Conservation (phyloP, 352 stramenopile genomes). For the Phytophthora niederhauseri region DNA sequence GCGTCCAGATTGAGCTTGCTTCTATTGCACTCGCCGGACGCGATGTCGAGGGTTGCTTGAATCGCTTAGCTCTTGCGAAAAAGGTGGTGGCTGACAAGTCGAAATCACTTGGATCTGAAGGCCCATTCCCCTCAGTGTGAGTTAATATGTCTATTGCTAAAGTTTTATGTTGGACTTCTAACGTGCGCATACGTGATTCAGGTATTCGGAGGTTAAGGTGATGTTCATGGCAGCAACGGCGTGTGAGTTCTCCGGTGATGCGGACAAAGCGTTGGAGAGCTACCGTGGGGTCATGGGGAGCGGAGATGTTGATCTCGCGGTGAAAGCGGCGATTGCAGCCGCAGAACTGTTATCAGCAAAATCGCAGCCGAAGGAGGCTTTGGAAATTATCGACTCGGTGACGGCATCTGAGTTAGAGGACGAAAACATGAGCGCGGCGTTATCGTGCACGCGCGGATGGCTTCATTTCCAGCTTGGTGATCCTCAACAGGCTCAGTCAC, state of each 20-base stretch:
- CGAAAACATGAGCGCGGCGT: constrained; percentile 22
- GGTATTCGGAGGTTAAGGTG: constrained; percentile 60
- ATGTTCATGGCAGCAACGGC: constrained; percentile 66
- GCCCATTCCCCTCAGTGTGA: constrained; percentile 49
- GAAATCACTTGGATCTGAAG: constrained; percentile 38
- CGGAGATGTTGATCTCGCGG: constrained; percentile 24
- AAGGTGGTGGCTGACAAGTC: constrained; percentile 55
- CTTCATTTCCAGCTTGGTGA: constrained; percentile 50
- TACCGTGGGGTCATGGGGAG: constrained; percentile 45
- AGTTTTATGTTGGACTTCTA: constrained; percentile 4
- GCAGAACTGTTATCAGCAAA: constrained; percentile 55
- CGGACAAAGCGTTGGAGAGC: constrained; percentile 47
- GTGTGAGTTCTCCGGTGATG: constrained; percentile 51
- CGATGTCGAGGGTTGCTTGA: constrained; percentile 69
- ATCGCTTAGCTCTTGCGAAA: constrained; percentile 50
- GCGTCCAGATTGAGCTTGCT: constrained; percentile 60
- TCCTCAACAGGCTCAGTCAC: constrained; percentile 35
- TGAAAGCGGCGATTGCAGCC: constrained; percentile 46
- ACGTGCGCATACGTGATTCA: constrained; percentile 18
- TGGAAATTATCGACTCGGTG: constrained; percentile 38
- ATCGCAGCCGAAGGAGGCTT: constrained; percentile 36
- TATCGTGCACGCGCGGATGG: constrained; percentile 54
- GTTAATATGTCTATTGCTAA: constrained; percentile 16
- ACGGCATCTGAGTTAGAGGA: constrained; percentile 23
- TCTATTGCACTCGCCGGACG: constrained; percentile 44